phyloP scores from a whole-genome alignment of 352 stramenopile species.

The Pythium volutum region DNA sequence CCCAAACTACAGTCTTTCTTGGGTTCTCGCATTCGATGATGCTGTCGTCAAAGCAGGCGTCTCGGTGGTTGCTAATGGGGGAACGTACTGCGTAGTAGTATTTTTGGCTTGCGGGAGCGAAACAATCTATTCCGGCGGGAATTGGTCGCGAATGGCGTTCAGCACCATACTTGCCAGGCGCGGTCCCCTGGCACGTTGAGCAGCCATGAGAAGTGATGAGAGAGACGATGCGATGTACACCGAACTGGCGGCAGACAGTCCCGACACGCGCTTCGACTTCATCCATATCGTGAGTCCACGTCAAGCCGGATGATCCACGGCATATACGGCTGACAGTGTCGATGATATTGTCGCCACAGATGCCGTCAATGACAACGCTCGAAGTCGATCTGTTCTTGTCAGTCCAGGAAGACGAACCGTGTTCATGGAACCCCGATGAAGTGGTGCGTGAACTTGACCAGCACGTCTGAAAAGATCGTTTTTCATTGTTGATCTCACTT shows the following conservation, averaged over 20 bases:
- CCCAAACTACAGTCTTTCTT: background rate
- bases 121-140: background rate
- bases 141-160: background rate
- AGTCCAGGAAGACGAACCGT: background rate
- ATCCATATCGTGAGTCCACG: background rate
- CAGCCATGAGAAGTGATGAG: background rate
- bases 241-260: background rate
- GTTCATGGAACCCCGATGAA: background rate
- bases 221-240: background rate
- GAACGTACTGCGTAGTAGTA: no score
- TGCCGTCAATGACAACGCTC: conserved; percentile 1
- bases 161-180: background rate
- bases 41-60: background rate
- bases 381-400: conserved; percentile 10
- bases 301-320: background rate
- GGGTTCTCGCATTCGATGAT: background rate
- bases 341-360: background rate
- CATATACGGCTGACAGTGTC: background rate
- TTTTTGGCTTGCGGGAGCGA: background rate
- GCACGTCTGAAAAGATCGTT: background rate
- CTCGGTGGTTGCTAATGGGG: background rate
- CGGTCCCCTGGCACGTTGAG: background rate
- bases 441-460: conserved; percentile 6
- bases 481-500: background rate
- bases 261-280: background rate